Evolutionary conservation across 2,329 filamentous ascomycete species (phyloP), one percentile per base, ranked within the genome.

Genomic region (Diaporthe velutina): DNA sequence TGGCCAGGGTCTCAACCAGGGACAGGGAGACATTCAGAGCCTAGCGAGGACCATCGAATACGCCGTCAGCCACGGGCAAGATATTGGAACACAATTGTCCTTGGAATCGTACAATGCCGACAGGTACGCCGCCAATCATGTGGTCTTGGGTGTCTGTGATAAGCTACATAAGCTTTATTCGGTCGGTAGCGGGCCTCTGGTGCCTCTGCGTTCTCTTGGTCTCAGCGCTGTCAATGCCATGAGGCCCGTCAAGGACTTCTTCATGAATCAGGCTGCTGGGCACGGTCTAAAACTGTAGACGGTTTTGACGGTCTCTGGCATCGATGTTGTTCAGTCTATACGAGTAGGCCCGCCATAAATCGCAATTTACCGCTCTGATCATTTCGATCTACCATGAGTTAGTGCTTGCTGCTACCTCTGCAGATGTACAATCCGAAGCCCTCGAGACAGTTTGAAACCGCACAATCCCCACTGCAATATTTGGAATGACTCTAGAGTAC

Each of bases 121-220:
- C 80, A 90, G 96, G 52, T 99, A 97, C 83, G 90, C 92, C 2
- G 90, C 92, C 54, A 98, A 98, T 83, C 94, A 93, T 77, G 88
- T 93, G 75, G 89, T 97, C 83, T 87, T 96, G 71, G 96, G 91
- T 73, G 93, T 93, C 60, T 94, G 92, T 78, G 96, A 98, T 85
- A 96, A 98, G 85, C 86, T 98, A 78, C 95, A 98, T 84, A 98
- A 96, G 86, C 85, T 98, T 57, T 98, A 98, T 83, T 93, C 93
- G n/a, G 91, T 95, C 0, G 92, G 91, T 30, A 92, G 90, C 76
- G 94, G 94, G 0, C 95, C 95, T 1, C 84, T 98, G 45, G 94
- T 98, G 25, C 93, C 93, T 78, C 86, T 96, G 68, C 89, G 96
- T 76, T 96, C 94, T 71, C 80, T 95, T 61, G 96, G 96, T 0